phyloP scores from a whole-genome alignment of 257 asterid species.

The Solanum chilense region DNA sequence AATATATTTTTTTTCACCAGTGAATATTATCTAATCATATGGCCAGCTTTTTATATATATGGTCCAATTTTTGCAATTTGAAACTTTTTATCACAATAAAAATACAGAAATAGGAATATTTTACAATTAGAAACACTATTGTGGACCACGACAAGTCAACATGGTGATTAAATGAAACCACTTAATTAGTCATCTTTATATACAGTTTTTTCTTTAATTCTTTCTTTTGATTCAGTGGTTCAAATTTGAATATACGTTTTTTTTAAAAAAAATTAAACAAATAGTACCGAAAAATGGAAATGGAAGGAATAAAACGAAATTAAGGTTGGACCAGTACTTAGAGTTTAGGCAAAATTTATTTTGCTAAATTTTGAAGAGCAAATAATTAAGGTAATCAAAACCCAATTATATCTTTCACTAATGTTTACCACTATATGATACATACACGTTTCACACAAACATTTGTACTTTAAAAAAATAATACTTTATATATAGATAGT shows the following conservation, averaged over 20 bases:
- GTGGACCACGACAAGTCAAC: background rate
- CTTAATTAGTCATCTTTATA: background rate
- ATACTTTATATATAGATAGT: background rate
- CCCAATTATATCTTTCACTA: background rate
- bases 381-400: background rate
- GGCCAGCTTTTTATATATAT: background rate
- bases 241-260: background rate
- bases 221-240: background rate
- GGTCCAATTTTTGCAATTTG: background rate
- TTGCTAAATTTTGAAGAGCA: background rate
- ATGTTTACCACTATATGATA: background rate
- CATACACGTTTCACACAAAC: background rate
- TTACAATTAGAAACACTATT: background rate
- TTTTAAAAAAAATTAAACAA: background rate
- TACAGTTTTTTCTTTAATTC: background rate
- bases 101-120: background rate
- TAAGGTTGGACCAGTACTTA: background rate
- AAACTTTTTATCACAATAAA: background rate
- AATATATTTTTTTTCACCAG: background rate
- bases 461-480: background rate
- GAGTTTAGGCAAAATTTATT: background rate
- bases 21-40: background rate
- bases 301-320: background rate
- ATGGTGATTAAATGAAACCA: background rate
- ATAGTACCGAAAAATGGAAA: background rate